phyloP scores from a whole-genome alignment of 805 yeast species.

The Yarrowia bubula region DNA sequence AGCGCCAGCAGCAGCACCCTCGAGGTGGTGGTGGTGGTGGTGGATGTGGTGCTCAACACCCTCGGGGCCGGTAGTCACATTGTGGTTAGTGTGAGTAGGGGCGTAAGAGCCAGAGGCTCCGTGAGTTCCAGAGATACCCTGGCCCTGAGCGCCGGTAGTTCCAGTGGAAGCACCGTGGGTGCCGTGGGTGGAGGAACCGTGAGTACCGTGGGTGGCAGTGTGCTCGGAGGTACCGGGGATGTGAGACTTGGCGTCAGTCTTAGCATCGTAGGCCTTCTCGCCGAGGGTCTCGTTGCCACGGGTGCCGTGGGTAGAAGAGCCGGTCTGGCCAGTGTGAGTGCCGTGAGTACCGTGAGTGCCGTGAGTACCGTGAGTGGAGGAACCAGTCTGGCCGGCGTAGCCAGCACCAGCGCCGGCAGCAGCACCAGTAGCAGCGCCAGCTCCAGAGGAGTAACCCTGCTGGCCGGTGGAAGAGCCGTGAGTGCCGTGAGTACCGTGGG shows the following conservation, averaged over 20 bases:
- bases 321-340: not conserved
- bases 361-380: not conserved
- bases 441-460: not conserved
- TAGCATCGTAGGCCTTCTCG: conserved; percentile 6
- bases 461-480: not conserved
- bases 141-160: conserved; percentile 4
- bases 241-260: conserved; percentile 16
- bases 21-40: conserved; percentile 19
- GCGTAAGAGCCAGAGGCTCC: conserved; percentile 17
- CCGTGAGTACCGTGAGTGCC: not conserved
- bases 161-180: not conserved
- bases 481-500: not conserved
- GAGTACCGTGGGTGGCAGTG: not conserved
- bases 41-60: conserved; percentile 1
- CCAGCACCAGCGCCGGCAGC: conserved; percentile 19
- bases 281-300: not conserved
- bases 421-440: conserved; percentile 24
- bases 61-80: conserved; percentile 1
- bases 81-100: conserved; percentile 6
- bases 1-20: conserved; percentile 5
- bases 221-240: conserved; percentile 10
- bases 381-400: conserved; percentile 14
- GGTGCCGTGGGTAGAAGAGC: not conserved
- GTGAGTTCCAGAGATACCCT: conserved; percentile 8
- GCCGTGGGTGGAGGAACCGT: not conserved